Evolutionary conservation across 192 early-diverging fungal genomes (phyloP).

Genomic region (Backusella mclennaniae): DNA sequence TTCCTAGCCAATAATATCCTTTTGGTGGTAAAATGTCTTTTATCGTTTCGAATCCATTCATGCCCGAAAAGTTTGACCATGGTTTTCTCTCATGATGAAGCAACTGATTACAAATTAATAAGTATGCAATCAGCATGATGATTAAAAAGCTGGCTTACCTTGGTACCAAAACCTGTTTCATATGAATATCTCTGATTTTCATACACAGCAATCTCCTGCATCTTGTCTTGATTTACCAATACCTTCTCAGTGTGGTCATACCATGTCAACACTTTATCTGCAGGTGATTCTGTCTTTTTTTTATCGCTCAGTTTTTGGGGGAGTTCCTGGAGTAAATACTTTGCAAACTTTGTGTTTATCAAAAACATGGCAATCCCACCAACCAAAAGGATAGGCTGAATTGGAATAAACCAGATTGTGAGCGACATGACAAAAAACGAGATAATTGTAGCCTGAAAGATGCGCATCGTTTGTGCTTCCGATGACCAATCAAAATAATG

Average conservation of each 20-base stretch:
- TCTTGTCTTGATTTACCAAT: neutral
- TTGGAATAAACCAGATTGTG: slow-evolving; percentile 47
- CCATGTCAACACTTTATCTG: neutral
- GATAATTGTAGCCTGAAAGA: slow-evolving; percentile 40
- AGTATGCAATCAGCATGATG: neutral
- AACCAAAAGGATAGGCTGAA: slow-evolving; percentile 45
- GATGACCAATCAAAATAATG: slow-evolving; percentile 54
- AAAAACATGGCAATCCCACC: slow-evolving; percentile 60
- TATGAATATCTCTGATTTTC: slow-evolving; percentile 36
- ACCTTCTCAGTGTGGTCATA: slow-evolving; percentile 14
- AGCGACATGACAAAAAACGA: slow-evolving; percentile 36
- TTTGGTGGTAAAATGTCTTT: slow-evolving; percentile 24
- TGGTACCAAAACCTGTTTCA: slow-evolving; percentile 26
- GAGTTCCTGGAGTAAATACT: slow-evolving; percentile 24
- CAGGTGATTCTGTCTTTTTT: neutral
- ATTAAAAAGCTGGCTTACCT: slow-evolving; percentile 18
- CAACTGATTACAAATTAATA: slow-evolving; percentile 3
- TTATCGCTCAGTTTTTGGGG: neutral
- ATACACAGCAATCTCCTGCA: slow-evolving; percentile 25
- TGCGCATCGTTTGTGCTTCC: slow-evolving; percentile 41
- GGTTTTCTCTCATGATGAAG: slow-evolving; percentile 28
- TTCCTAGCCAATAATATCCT: slow-evolving; percentile 35
- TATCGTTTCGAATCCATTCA: slow-evolving; percentile 13
- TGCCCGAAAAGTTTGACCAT: slow-evolving; percentile 37
- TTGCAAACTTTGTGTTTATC: slow-evolving; percentile 57